Conservation (phyloP, 2,329 filamentous ascomycete genomes). For the Xylaria polymorpha region DNA sequence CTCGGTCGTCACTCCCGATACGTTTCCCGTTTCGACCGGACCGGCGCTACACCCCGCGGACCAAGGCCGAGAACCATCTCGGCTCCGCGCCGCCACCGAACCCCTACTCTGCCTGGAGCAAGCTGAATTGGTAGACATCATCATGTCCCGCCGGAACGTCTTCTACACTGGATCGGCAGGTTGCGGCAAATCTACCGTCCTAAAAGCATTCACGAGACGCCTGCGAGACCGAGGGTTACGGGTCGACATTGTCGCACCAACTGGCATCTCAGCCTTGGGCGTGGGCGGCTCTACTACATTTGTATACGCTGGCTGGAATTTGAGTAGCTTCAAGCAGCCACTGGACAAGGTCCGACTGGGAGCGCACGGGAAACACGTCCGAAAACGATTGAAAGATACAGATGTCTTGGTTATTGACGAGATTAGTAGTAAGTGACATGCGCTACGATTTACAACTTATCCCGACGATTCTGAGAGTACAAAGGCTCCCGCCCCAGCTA, state of each 20-base stretch:
- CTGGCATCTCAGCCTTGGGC: constrained; percentile 67
- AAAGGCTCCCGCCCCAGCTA: not conserved
- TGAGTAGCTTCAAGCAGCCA: constrained; percentile 57
- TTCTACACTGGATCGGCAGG: constrained; percentile 75
- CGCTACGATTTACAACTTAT: not conserved
- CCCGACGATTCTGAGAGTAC: not conserved
- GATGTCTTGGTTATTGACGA: constrained; percentile 73
- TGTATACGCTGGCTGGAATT: constrained; percentile 68
- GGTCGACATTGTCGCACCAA: constrained; percentile 68
- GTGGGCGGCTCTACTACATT: constrained; percentile 68
- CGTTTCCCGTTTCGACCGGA: constrained; percentile 5
- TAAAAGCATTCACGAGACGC: constrained; percentile 59
- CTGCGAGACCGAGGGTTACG: constrained; percentile 51
- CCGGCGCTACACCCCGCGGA: not conserved
- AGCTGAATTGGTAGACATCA: constrained; percentile 60
- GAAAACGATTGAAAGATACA: constrained; percentile 55
- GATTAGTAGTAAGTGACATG: constrained; percentile 60
- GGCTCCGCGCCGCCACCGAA: constrained; percentile 20
- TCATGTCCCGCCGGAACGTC: constrained; percentile 64
- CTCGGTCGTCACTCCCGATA: not conserved
- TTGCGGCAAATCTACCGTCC: constrained; percentile 67
- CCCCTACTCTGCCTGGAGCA: constrained; percentile 60
- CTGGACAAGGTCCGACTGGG: constrained; percentile 51
- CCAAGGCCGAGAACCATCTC: constrained; percentile 6
- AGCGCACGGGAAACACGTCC: constrained; percentile 50